A percentile compares a stretch with the other conserved stretches of the same genome.
Conservation (phyloP, 345 rosid species). For the Murraya paniculata region DNA sequence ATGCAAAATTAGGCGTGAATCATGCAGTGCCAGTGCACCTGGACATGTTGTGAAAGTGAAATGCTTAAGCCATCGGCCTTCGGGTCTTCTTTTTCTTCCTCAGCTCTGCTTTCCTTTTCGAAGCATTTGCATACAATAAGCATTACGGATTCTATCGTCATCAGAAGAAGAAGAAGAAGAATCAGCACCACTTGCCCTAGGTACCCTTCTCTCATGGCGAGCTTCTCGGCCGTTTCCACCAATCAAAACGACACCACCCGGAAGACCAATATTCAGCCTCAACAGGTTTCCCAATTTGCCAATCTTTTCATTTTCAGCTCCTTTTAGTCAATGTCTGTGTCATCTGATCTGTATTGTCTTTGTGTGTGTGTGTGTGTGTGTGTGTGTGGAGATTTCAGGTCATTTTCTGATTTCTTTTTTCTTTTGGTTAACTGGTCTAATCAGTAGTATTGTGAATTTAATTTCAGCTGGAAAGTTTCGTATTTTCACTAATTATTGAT, state of each 20-base stretch:
- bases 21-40: constrained; percentile 35
- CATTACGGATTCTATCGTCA: background rate
- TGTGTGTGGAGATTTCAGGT: background rate
- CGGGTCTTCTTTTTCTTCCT: constrained; percentile 22
- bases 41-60: constrained; percentile 26
- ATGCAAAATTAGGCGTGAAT: background rate
- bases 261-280: constrained; percentile 22
- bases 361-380: too few relatives aligned
- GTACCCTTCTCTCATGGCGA: constrained; percentile 30
- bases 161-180: background rate
- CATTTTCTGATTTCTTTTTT: background rate
- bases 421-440: background rate
- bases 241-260: constrained; percentile 24
- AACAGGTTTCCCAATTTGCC: constrained; percentile 28
- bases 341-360: too few relatives aligned
- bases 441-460: background rate
- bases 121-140: constrained; percentile 5
- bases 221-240: constrained; percentile 29
- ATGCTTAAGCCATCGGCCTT: constrained; percentile 26
- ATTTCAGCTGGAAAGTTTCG: background rate
- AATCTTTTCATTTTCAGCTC: background rate
- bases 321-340: background rate
- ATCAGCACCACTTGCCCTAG: background rate
- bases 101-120: constrained; percentile 14
- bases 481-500: too few relatives aligned